phyloP scores from a whole-genome alignment of 2,329 filamentous ascomycete species.

The Fusarium sulawesiense region DNA sequence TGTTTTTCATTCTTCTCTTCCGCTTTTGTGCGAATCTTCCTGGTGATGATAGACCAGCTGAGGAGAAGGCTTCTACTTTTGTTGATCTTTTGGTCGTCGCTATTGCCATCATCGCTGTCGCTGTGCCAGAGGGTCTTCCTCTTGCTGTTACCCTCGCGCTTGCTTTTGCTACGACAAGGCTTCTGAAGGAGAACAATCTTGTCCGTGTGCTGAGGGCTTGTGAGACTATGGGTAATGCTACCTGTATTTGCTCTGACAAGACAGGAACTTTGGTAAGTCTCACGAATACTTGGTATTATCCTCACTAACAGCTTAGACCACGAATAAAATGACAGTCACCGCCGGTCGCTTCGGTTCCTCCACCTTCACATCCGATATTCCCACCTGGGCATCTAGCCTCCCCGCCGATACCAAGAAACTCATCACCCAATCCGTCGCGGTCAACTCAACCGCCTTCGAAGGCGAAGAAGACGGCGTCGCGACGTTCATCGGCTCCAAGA shows the following conservation, averaged over 20 bases:
- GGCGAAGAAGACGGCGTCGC: constrained; percentile 73
- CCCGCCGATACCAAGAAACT: constrained; percentile 43
- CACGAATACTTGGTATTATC: no score
- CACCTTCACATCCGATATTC: constrained; percentile 48
- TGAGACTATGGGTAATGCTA: constrained; percentile 85
- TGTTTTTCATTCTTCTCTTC: constrained; percentile 89
- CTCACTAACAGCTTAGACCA: constrained; percentile 44
- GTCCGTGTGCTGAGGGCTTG: constrained; percentile 73
- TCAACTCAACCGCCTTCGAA: constrained; percentile 81
- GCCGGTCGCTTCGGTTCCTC: constrained; percentile 67
- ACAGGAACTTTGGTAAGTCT: constrained; percentile 66
- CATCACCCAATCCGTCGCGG: constrained; percentile 58
- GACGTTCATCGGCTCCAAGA: constrained; percentile 81
- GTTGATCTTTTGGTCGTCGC: constrained; percentile 81
- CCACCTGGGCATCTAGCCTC: constrained; percentile 36
- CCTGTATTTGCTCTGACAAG: constrained; percentile 76
- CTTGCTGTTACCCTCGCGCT: constrained; percentile 82
- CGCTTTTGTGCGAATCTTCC: constrained; percentile 80
- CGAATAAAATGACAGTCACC: constrained; percentile 76
- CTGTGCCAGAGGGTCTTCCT: constrained; percentile 81
- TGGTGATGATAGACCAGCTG: constrained; percentile 62
- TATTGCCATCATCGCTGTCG: constrained; percentile 82
- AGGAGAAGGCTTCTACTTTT: constrained; percentile 82
- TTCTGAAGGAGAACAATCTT: constrained; percentile 81
- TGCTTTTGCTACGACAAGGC: constrained; percentile 80